Conservation (phyloP, 2,329 filamentous ascomycete species). For the Aspergillus glaucus region DNA sequence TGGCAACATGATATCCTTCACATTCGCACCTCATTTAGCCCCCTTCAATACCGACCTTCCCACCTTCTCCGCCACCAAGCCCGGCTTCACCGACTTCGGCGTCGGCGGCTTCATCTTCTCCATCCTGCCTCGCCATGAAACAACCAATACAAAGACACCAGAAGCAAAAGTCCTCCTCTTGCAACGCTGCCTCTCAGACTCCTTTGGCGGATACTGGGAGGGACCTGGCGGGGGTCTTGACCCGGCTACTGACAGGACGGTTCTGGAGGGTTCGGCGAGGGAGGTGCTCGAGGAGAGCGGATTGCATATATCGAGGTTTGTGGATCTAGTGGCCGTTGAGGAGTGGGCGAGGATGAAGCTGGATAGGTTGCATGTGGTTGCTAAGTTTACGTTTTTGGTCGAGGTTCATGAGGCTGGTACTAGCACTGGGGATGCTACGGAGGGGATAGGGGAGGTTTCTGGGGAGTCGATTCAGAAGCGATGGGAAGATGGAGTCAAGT, state of each 20-base stretch:
- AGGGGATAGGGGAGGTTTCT: no score
- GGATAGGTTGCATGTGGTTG: slow-evolving; percentile 16
- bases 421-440: background rate
- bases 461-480: no score
- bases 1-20: slow-evolving; percentile 7
- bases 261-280: slow-evolving; percentile 45
- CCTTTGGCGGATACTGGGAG: slow-evolving; percentile 42
- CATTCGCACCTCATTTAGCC: slow-evolving; percentile 23
- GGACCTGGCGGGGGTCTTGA: slow-evolving; percentile 44
- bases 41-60: slow-evolving; percentile 23
- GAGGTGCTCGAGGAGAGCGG: slow-evolving; percentile 50
- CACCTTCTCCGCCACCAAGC: slow-evolving; percentile 19
- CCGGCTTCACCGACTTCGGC: slow-evolving; percentile 23
- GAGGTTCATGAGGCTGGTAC: slow-evolving; percentile 22
- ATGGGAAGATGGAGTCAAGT: slow-evolving; percentile 19
- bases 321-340: slow-evolving; percentile 34
- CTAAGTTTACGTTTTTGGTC: slow-evolving; percentile 35
- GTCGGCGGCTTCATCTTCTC: slow-evolving; percentile 27
- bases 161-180: slow-evolving; percentile 35
- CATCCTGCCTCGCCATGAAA: background rate
- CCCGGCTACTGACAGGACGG: slow-evolving; percentile 40
- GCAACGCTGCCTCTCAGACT: slow-evolving; percentile 38
- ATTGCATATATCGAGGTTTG: slow-evolving; percentile 38
- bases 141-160: slow-evolving; percentile 5
- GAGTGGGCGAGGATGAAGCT: slow-evolving; percentile 24